phyloP scores from a whole-genome alignment of 805 yeast species.

The Kodamaea restingae region DNA sequence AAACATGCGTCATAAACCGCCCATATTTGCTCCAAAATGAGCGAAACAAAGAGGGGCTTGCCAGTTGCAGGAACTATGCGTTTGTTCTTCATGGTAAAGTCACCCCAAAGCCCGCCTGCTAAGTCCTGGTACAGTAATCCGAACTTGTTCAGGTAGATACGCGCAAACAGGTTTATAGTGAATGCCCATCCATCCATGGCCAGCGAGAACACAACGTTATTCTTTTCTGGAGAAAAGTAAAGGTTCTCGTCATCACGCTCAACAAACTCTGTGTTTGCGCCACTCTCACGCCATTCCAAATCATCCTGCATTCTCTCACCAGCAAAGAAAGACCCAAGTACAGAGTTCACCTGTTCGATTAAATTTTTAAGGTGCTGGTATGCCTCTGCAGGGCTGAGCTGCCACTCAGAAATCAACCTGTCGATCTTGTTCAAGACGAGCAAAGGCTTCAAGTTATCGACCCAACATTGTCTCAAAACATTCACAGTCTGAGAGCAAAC shows the following conservation, averaged over 20 bases:
- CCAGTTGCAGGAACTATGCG: conserved; percentile 68
- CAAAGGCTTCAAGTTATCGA: conserved; percentile 82
- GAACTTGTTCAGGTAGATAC: conserved; percentile 75
- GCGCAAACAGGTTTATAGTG: conserved; percentile 81
- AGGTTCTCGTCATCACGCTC: conserved; percentile 78
- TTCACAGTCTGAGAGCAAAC: conserved; percentile 97
- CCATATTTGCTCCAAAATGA: conserved; percentile 90
- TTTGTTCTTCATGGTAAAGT: conserved; percentile 78
- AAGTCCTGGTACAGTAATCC: conserved; percentile 79
- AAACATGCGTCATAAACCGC: conserved; percentile 74
- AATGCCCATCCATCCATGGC: conserved; percentile 99
- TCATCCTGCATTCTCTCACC: conserved; percentile 93
- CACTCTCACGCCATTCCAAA: conserved; percentile 64
- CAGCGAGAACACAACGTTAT: conserved; percentile 84
- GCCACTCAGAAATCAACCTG: conserved; percentile 75
- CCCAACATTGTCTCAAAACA: conserved; percentile 93
- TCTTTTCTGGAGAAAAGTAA: conserved; percentile 81
- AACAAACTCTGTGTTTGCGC: conserved; percentile 53
- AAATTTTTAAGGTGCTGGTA: conserved; percentile 72
- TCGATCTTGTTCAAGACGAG: conserved; percentile 90
- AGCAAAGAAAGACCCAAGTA: conserved; percentile 86
- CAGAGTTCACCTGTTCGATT: conserved; percentile 92
- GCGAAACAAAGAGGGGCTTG: conserved; percentile 79
- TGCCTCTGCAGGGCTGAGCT: conserved; percentile 80
- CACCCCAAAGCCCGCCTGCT: conserved; percentile 94